phyloP scores from a whole-genome alignment of 208 protist species.

The Porcisia hertigi region DNA sequence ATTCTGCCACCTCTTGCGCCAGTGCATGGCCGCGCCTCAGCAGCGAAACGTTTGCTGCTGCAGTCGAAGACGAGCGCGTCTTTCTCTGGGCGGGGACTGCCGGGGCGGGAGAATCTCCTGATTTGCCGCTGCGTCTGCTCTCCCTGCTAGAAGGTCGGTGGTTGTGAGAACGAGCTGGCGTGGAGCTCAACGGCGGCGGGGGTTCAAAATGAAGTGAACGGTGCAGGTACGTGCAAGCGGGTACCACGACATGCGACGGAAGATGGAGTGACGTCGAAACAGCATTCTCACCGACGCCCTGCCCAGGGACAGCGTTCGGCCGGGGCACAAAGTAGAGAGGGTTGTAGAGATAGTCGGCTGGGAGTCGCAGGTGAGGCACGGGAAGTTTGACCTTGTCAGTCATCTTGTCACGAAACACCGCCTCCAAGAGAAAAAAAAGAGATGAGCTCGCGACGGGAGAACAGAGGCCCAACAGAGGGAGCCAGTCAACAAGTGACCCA shows the following conservation, averaged over 20 bases:
- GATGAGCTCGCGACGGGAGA: background rate
- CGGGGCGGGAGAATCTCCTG: background rate
- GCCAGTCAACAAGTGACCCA: too few species aligned
- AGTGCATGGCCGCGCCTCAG: conserved; percentile 7
- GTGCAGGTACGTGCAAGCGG: conserved; percentile 20
- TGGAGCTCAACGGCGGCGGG: background rate
- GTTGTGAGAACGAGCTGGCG: conserved; percentile 2
- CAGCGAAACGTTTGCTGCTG: background rate
- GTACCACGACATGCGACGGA: conserved; percentile 6
- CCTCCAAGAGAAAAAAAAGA: background rate
- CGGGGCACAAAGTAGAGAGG: conserved; percentile 14
- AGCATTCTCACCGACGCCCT: background rate
- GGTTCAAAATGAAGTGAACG: conserved; percentile 18
- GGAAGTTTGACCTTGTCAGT: conserved; percentile 7
- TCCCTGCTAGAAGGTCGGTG: background rate
- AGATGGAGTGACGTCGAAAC: background rate
- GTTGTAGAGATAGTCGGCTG: conserved; percentile 23
- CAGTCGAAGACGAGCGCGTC: background rate
- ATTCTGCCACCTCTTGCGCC: conserved; percentile 13
- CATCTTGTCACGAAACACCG: conserved; percentile 1
- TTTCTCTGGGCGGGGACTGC: background rate
- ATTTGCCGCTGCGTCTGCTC: background rate
- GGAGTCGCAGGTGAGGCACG: conserved; percentile 24
- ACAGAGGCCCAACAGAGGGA: background rate
- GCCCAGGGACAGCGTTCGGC: background rate